Evolutionary conservation across 371 early-diverging fungal species (phyloP), one percentile per base, ranked within the genome.

Genomic region (Mortierella sp.): DNA sequence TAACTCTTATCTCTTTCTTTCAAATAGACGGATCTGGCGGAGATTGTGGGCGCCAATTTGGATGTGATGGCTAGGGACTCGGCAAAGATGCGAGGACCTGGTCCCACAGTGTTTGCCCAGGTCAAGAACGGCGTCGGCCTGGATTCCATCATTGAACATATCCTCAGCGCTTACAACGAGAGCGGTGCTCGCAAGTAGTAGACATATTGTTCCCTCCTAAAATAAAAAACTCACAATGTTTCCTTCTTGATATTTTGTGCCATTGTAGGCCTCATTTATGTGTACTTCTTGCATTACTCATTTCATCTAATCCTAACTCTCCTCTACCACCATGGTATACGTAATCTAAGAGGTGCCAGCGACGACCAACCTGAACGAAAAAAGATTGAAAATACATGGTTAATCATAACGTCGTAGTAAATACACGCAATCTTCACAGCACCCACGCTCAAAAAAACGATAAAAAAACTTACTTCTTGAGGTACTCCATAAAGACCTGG

Each of bases 401-500:
- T 50, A 65, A 44, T 14, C 10, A 58, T 65, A 1, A 19, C 31
- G 48, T 14, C 37, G 16, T 4, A 11, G 19, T 29, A 43, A 34
- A 40, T 31, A 66, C 4, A 66, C 11, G 24, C 5, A 55, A 66
- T 10, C 10, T 26, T 26, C 10, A 19, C 14, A 47, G 22, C 1
- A 22, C 3, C 11, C 14, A 2, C 14, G 47, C 47, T 24, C n/a
- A 52, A 52, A 9, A 26, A 26, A 52, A 4, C 10, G 66, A 68
- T 0, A 48, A 43, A 43, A 1, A 66, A 22, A 79, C 91, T 72
- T 89, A 90, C 92, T 97, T 97, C 88, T 96, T 99, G 77, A 99
- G 86, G 79, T 97, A 97, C 71, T 96, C 96, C 95, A 98, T 95
- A 86, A 99, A 99, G 74, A 97, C 96, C 89, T 97, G 98, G 85